Evolutionary conservation across 306 rosid genomes (phyloP).

Genomic region (Leucaena leucocephala): DNA sequence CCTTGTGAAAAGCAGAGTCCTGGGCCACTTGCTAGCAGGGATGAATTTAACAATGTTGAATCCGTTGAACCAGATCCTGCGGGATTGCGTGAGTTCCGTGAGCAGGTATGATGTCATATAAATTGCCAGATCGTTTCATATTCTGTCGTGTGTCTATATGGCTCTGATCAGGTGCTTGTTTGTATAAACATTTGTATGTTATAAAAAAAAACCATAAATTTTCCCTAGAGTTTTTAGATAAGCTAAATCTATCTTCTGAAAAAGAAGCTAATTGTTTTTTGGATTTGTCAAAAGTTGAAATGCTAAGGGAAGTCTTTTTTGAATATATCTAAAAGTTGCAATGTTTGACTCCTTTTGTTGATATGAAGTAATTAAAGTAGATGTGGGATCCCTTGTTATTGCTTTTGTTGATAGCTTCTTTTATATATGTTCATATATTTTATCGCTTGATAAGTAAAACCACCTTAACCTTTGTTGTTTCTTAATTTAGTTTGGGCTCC

Average conservation of each 20-base stretch:
- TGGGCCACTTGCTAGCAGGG: constrained; percentile 58
- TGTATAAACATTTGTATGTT: neutral
- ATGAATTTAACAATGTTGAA: constrained; percentile 62
- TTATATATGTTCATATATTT: no score
- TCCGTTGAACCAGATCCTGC: constrained; percentile 80
- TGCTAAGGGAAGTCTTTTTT: neutral
- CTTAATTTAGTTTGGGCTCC: neutral
- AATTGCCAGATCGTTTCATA: constrained; percentile 21
- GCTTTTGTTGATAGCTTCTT: neutral
- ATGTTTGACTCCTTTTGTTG: neutral
- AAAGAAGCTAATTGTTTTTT: neutral
- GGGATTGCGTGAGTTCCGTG: constrained; percentile 90
- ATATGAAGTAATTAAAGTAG: neutral
- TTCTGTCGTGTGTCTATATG: constrained; percentile 2
- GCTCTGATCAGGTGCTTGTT: neutral
- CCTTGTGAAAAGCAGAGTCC: constrained; percentile 53
- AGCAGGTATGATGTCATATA: constrained; percentile 64
- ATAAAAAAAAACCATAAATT: neutral
- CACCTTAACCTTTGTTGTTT: neutral
- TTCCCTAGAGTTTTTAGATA: neutral
- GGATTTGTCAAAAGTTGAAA: neutral
- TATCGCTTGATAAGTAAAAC: neutral
- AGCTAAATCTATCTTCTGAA: neutral
- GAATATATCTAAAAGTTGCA: neutral
- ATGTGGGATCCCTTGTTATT: neutral